Percentiles rank a stretch among this genome's conserved stretches.
phyloP scores from a whole-genome alignment of 495 filamentous ascomycete species.

The Aspergillus carlsbadensis region DNA sequence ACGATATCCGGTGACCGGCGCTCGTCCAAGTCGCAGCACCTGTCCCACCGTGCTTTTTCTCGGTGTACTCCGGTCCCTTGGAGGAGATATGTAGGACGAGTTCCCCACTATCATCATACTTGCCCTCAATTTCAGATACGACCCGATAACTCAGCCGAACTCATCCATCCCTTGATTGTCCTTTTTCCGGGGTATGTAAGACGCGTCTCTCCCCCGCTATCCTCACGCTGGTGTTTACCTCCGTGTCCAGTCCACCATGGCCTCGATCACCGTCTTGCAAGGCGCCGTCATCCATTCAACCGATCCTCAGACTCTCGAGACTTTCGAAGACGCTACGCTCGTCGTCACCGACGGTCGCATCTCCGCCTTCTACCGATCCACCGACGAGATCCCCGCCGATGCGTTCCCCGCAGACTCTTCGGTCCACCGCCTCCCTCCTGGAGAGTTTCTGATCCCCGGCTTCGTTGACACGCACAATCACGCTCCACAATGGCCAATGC shows the following conservation, averaged over 20 bases:
- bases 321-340: constrained; percentile 48
- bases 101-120: too few species aligned
- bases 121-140: too few species aligned
- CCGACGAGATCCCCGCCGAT: constrained; percentile 40
- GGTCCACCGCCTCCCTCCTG: constrained; percentile 45
- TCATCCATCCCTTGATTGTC: too few species aligned
- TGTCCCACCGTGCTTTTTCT: too few species aligned
- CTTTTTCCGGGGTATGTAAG: too few species aligned
- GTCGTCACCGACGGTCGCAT: constrained; percentile 46
- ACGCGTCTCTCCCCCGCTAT: not conserved
- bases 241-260: not conserved
- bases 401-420: constrained; percentile 17
- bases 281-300: constrained; percentile 55
- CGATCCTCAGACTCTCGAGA: constrained; percentile 37
- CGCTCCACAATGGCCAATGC: constrained; percentile 62
- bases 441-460: constrained; percentile 59
- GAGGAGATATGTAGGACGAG: too few species aligned
- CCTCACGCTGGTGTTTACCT: not conserved
- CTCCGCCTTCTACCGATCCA: constrained; percentile 34
- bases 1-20: not conserved
- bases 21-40: too few species aligned
- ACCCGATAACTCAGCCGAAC: constrained; percentile 1
- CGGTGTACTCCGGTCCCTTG: too few species aligned
- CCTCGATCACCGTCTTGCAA: constrained; percentile 34
- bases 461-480: constrained; percentile 67